Evolutionary conservation across 2,329 filamentous ascomycete genomes (phyloP), one percentile per base, ranked within the genome.

Genomic region (Parastagonospora avenae): DNA sequence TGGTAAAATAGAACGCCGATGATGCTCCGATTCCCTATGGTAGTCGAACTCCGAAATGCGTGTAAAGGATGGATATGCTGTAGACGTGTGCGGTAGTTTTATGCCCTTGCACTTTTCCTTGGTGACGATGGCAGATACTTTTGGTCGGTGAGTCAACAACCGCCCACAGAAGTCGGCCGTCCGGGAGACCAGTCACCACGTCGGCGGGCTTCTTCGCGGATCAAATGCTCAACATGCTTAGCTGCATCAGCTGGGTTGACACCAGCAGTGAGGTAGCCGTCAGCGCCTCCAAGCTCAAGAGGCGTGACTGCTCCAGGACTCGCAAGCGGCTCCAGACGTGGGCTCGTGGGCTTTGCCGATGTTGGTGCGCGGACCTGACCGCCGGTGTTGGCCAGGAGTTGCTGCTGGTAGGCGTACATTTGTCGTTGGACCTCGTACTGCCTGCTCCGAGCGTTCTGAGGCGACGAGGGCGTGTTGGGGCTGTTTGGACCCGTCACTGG

Each of bases 291-390:
- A 29, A 82, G 74, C 56, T 78, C 77, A 40, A 82, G 63, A n/a
- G 80, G 80, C 19, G 80, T 82, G 33, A 82, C 79, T 6, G 78
- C 78, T 33, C 79, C 79, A 2, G 80, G 80, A 47, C 79, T 81
- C 12, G 77, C 79, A 16, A 80, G 63, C 19, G 80, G 80, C 19
- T 72, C 72, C 35, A 82, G 71, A 33, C 77, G 74, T 29, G 80
- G 80, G 62, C 78, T 80, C 19, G 66, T 72, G 1, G 80, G 79
- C 57, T 74, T 78, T 5, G 60, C 55, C 12, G 48, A 53, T 4
- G 52, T 46, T 14, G 56, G 35, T 27, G 62, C 60, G 33, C 65
- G 64, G 31, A 57, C 52, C 35, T 70, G 63, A 30, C 62, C 62
- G 27, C 50, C 54, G 4, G 64, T 66, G 48, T 66, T 70, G 56